A percentile compares a stretch with the other conserved stretches of the same genome.
These are phyloP conservation scores for Hypholoma sublateritium DNA, from an alignment of 768 basidiomycete genomes.

Conservation along the genomic window DNA sequence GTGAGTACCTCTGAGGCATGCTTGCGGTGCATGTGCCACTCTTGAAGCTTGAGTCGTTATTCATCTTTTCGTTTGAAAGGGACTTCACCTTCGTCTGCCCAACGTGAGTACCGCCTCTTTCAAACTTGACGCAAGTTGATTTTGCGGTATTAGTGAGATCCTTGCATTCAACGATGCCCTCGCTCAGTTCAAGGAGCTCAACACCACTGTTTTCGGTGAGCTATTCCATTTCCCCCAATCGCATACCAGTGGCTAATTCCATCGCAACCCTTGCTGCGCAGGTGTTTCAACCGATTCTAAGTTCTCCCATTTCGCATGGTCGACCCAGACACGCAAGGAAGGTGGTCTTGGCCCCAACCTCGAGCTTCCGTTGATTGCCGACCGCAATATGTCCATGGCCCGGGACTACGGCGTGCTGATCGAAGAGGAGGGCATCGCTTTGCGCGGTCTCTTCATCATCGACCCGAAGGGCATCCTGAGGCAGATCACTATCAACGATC, in stretches of 20 bases:
- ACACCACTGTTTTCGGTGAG: conserved; percentile 76
- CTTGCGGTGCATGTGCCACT: not conserved
- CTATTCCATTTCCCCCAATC: not conserved
- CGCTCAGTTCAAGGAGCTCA: conserved; percentile 67
- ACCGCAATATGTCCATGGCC: conserved; percentile 75
- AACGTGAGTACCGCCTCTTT: conserved; percentile 43
- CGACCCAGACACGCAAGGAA: conserved; percentile 74
- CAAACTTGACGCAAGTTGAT: not conserved
- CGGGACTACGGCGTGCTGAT: conserved; percentile 87
- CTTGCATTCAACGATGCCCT: conserved; percentile 93
- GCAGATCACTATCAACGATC: conserved; percentile 83
- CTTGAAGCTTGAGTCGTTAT: not conserved
- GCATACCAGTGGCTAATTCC: not conserved
- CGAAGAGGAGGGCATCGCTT: conserved; percentile 85
- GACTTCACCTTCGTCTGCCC: conserved; percentile 91
- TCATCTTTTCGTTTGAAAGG: conserved; percentile 34
- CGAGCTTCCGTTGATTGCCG: conserved; percentile 80
- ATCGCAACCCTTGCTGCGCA: conserved; percentile 1
- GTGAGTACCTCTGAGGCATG: conserved; percentile 42
- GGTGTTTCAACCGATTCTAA: conserved; percentile 84
- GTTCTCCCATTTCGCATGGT: conserved; percentile 87
- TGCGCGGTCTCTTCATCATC: conserved; percentile 86
- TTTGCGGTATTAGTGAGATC: conserved; percentile 56
- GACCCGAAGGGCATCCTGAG: conserved; percentile 80
- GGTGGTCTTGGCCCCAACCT: conserved; percentile 91